Conservation (phyloP, 495 filamentous ascomycete species). For the Penicillium taxi region DNA sequence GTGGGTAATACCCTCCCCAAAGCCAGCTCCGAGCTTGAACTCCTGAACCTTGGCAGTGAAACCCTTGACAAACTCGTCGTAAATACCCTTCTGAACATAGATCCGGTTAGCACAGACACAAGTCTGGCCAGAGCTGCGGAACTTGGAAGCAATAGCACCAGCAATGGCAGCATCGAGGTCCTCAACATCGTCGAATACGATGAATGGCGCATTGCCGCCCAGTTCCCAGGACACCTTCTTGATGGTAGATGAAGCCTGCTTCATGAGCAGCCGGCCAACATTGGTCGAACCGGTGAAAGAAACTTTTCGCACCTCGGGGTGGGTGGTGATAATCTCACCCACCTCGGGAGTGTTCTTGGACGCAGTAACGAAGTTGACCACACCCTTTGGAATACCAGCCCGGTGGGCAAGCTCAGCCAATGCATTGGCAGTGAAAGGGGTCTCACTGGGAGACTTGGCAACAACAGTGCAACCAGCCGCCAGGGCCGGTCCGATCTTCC, state of each 20-base stretch:
- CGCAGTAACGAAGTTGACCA: conserved; percentile 74
- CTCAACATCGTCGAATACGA: conserved; percentile 76
- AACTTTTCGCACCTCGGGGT: conserved; percentile 68
- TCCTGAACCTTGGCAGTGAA: conserved; percentile 56
- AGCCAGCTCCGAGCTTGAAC: conserved; percentile 65
- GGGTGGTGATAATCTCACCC: conserved; percentile 63
- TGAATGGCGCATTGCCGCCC: conserved; percentile 76
- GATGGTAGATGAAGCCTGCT: conserved; percentile 68
- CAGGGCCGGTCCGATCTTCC: conserved; percentile 79
- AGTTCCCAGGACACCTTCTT: conserved; percentile 88
- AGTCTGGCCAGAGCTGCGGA: conserved; percentile 44
- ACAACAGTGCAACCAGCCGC: conserved; percentile 82
- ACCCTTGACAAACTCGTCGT: conserved; percentile 24
- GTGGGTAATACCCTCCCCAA: conserved; percentile 54
- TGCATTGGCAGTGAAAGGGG: conserved; percentile 75
- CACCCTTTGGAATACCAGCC: conserved; percentile 77
- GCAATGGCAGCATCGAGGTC: conserved; percentile 68
- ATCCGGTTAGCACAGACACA: conserved; percentile 64
- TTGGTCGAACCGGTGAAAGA: conserved; percentile 84
- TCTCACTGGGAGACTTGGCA: conserved; percentile 76
- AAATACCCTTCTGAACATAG: conserved; percentile 32
- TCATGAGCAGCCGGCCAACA: conserved; percentile 84
- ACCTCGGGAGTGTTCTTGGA: conserved; percentile 63
- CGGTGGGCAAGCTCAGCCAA: conserved; percentile 73
- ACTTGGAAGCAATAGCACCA: conserved; percentile 53